These are phyloP conservation scores for Podila verticillata DNA, from an alignment of 192 early-diverging fungal species.

Conservation along the genomic window DNA sequence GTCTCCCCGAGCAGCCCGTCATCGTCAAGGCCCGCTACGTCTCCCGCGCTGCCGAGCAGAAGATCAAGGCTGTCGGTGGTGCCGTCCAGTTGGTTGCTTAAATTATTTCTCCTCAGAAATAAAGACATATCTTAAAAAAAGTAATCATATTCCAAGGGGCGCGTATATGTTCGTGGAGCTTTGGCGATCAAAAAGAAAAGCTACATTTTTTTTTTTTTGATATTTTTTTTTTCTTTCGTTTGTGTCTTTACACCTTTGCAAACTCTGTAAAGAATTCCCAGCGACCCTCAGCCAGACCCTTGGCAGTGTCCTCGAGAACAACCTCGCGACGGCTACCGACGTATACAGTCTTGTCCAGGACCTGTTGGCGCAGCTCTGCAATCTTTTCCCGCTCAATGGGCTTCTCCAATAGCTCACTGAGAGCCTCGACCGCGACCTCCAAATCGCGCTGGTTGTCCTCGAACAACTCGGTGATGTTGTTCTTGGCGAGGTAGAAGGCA, in stretches of 20 bases:
- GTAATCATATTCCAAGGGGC: neutral
- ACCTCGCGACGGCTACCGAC: conserved; percentile 89
- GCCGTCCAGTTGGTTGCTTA: conserved; percentile 71
- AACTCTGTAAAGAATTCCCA: conserved; percentile 77
- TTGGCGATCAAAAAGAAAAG: no score
- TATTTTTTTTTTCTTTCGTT: conserved; percentile 1
- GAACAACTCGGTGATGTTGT: conserved; percentile 92
- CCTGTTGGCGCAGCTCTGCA: conserved; percentile 81
- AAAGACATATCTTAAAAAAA: conserved; percentile 9
- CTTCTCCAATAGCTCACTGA: conserved; percentile 92
- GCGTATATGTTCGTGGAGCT: no score
- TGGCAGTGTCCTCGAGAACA: conserved; percentile 89
- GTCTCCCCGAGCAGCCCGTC: conserved; percentile 87
- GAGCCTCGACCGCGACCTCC: conserved; percentile 96
- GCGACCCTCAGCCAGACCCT: conserved; percentile 82
- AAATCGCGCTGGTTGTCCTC: conserved; percentile 98
- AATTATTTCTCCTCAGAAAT: conserved; percentile 21
- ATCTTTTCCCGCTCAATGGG: conserved; percentile 81
- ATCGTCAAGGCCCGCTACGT: conserved; percentile 96
- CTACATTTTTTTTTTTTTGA: no score
- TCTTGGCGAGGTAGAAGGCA: conserved; percentile 89
- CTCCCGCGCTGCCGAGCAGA: conserved; percentile 93
- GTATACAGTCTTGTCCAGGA: conserved; percentile 95
- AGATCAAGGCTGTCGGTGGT: conserved; percentile 98
- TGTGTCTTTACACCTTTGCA: conserved; percentile 40